Evolutionary conservation across 192 early-diverging fungal species (phyloP).

Genomic region (Dimargaris verticillata): DNA sequence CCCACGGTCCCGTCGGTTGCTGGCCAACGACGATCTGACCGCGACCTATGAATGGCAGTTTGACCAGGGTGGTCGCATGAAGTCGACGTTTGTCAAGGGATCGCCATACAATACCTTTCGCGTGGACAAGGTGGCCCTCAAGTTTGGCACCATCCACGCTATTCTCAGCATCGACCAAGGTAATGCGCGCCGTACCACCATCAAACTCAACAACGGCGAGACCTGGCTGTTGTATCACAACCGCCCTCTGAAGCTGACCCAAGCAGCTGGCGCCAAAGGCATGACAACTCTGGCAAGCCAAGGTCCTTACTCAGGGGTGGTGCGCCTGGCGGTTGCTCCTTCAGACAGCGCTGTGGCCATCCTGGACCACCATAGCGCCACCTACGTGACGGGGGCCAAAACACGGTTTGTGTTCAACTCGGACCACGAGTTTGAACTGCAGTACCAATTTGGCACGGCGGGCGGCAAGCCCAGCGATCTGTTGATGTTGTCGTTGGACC

Average conservation of each 20-base stretch:
- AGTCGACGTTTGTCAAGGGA: conserved; percentile 32
- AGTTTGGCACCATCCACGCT: conserved; percentile 24
- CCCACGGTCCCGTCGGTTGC: conserved; percentile 13
- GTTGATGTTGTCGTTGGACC: conserved; percentile 26
- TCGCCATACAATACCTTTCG: conserved; percentile 28
- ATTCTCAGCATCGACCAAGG: conserved; percentile 15
- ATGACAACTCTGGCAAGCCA: background rate
- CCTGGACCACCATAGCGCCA: conserved; percentile 26
- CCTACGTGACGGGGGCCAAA: conserved; percentile 23
- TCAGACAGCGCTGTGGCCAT: conserved; percentile 18
- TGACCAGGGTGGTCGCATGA: conserved; percentile 14
- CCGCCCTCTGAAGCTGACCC: background rate
- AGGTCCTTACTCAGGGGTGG: conserved; percentile 18
- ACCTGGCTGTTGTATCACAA: conserved; percentile 21
- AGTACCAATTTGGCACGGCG: conserved; percentile 24
- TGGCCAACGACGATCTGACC: conserved; percentile 22
- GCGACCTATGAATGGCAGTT: conserved; percentile 24
- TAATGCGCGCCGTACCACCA: conserved; percentile 16
- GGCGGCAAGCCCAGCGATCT: conserved; percentile 20
- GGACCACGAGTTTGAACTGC: conserved; percentile 12
- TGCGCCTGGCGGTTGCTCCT: conserved; percentile 23
- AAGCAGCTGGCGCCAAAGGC: background rate
- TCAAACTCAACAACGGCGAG: conserved; percentile 27
- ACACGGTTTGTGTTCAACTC: background rate
- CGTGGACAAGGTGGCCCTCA: conserved; percentile 18